phyloP scores from a whole-genome alignment of 441 rosid species.

The Adansonia madagascariensis region DNA sequence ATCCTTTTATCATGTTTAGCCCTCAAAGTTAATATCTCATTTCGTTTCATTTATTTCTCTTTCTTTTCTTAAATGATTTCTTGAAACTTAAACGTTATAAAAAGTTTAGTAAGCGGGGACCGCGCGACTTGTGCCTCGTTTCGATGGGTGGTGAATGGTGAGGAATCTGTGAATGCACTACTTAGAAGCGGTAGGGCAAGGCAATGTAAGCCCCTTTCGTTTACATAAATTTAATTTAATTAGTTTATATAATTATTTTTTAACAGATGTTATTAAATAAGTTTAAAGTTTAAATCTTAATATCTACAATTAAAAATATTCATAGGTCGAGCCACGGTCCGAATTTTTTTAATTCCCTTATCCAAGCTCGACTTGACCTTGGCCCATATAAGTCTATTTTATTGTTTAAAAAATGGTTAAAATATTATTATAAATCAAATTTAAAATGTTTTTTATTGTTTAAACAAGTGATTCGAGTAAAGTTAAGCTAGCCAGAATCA shows the following conservation, averaged over 20 bases:
- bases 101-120: background rate
- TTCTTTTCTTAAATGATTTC: background rate
- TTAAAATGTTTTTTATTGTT: too few relatives aligned
- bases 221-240: background rate
- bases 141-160: conserved; percentile 8
- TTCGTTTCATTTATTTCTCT: background rate
- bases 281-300: background rate
- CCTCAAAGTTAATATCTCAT: background rate
- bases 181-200: background rate
- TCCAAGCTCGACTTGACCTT: too few relatives aligned
- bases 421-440: too few relatives aligned
- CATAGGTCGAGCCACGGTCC: too few relatives aligned
- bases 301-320: background rate
- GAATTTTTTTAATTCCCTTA: too few relatives aligned
- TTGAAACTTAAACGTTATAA: background rate
- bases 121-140: background rate
- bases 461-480: too few relatives aligned
- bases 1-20: background rate
- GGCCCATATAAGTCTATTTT: too few relatives aligned
- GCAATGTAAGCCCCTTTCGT: background rate
- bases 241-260: too few relatives aligned
- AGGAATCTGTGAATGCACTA: conserved; percentile 3
- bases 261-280: background rate
- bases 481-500: too few relatives aligned
- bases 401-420: too few relatives aligned